phyloP scores from a whole-genome alignment of 1,284 basidiomycete species.

The Cutaneotrichosporon sp. region DNA sequence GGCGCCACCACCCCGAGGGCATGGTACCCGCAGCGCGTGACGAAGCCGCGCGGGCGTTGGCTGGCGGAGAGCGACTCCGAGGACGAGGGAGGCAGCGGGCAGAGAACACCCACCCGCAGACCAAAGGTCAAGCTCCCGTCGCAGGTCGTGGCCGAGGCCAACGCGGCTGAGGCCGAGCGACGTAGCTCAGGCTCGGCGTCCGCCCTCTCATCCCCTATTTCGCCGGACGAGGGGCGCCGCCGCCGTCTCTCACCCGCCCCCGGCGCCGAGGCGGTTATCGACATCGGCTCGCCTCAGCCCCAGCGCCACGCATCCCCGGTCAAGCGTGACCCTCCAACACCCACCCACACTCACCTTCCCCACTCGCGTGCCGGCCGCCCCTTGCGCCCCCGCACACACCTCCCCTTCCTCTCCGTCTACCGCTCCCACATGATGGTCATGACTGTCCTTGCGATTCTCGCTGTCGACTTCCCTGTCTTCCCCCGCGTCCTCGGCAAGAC shows the following conservation, averaged over 20 bases:
- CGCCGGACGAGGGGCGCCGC: slow-evolving; percentile 4
- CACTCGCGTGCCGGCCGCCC: background rate
- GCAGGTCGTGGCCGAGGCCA: slow-evolving; percentile 18
- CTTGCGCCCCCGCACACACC: slow-evolving; percentile 11
- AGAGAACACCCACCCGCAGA: background rate
- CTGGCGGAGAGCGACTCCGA: slow-evolving; percentile 50
- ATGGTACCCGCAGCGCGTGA: background rate
- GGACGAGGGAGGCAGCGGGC: slow-evolving; percentile 30
- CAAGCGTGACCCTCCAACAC: background rate
- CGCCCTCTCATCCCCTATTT: slow-evolving; percentile 9
- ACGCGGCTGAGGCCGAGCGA: slow-evolving; percentile 7
- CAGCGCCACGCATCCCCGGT: background rate
- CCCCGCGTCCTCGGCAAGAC: slow-evolving; percentile 87
- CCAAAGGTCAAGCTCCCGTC: slow-evolving; percentile 19
- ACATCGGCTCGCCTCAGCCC: background rate
- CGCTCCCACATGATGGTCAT: slow-evolving; percentile 94
- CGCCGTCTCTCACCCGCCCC: background rate
- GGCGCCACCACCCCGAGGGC: background rate
- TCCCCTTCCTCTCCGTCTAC: slow-evolving; percentile 77
- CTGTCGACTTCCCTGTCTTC: slow-evolving; percentile 93
- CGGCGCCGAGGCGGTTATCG: background rate
- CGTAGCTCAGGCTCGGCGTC: slow-evolving; percentile 4
- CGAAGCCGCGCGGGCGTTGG: slow-evolving; percentile 41
- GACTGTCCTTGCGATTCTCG: slow-evolving; percentile 87
- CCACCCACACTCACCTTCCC: background rate